A percentile compares a stretch with the other conserved stretches of the same genome.
phyloP scores from a whole-genome alignment of 345 rosid species.

The Murraya paniculata region DNA sequence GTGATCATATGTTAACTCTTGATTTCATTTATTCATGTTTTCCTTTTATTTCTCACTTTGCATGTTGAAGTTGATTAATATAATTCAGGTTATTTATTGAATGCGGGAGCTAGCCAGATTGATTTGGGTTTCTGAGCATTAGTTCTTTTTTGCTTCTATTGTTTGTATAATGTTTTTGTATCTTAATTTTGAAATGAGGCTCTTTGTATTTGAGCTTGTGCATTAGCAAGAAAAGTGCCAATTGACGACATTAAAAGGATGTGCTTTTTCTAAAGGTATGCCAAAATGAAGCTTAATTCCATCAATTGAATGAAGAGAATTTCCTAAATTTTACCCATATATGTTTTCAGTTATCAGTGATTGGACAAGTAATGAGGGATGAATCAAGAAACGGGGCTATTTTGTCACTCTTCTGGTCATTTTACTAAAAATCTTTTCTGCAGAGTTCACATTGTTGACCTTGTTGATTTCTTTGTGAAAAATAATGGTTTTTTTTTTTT shows the following conservation, averaged over 20 bases:
- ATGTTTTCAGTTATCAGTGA: neutral
- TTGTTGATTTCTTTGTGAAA: neutral
- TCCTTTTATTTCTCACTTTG: neutral
- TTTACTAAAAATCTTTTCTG: neutral
- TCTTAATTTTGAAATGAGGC: neutral
- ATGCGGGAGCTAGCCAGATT: neutral
- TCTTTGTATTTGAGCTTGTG: neutral
- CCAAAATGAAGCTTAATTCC: neutral
- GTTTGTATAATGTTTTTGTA: neutral
- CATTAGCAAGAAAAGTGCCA: neutral
- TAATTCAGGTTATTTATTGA: neutral
- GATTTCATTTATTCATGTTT: neutral
- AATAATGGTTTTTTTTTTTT: neutral
- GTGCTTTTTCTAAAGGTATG: neutral
- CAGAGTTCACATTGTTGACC: neutral
- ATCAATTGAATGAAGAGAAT: neutral
- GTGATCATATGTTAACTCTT: slow-evolving; percentile 6
- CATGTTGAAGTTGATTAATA: neutral
- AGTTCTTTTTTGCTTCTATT: neutral
- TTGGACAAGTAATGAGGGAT: neutral
- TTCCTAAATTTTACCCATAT: neutral
- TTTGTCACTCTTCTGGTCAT: neutral
- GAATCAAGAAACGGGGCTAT: neutral
- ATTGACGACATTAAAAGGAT: neutral
- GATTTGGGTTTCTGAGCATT: neutral